phyloP scores from a whole-genome alignment of 2,329 filamentous ascomycete genomes.

The Colletotrichum sp. region DNA sequence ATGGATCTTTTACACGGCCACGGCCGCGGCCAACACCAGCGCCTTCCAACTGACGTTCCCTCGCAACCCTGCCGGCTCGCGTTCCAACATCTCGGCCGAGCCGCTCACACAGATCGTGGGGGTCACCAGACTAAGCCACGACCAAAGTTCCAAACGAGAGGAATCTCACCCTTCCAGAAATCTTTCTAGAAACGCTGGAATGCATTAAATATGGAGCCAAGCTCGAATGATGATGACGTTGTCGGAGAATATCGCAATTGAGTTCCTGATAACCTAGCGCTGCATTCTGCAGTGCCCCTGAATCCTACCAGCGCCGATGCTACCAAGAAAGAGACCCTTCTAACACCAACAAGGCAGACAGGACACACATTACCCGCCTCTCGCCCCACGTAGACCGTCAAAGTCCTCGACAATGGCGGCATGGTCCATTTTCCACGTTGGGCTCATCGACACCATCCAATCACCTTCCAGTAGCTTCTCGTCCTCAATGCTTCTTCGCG shows the following conservation, averaged over 20 bases:
- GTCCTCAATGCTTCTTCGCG: conserved; percentile 10
- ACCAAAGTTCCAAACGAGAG: neutral
- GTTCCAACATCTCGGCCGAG: neutral
- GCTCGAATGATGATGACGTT: neutral
- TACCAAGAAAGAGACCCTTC: neutral
- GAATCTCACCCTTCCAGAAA: neutral
- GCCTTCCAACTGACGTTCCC: neutral
- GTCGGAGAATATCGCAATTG: neutral
- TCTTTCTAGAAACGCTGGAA: neutral
- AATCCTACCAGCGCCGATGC: neutral
- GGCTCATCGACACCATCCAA: conserved; percentile 17
- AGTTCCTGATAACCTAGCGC: neutral
- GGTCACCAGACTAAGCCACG: neutral
- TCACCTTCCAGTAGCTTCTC: conserved; percentile 17
- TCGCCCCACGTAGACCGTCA: conserved; percentile 3
- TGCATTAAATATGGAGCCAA: neutral
- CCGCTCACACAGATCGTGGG: neutral
- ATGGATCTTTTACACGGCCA: neutral
- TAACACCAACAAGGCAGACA: neutral
- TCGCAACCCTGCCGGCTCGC: neutral
- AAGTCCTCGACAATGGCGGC: conserved; percentile 20
- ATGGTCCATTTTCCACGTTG: conserved; percentile 14
- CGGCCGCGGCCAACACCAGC: neutral
- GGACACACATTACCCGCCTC: neutral
- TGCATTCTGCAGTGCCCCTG: neutral